A percentile compares a stretch with the other conserved stretches of the same genome.
Conservation (phyloP, 2,329 filamentous ascomycete genomes). For the Huntiella decipiens region DNA sequence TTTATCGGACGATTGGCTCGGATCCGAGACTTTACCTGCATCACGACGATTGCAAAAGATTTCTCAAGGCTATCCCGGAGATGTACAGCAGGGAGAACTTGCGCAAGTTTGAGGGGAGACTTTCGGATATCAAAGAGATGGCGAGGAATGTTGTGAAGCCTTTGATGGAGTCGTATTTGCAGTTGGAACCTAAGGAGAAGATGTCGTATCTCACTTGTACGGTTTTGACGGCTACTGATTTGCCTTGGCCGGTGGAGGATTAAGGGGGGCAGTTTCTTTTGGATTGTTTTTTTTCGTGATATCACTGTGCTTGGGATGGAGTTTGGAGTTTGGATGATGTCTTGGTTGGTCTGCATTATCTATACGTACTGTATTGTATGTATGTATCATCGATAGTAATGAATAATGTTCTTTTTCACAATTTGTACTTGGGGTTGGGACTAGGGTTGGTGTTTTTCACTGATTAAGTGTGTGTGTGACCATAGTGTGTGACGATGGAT, state of each 20-base stretch:
- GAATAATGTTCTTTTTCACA: neutral
- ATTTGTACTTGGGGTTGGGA: neutral
- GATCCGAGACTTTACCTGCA: conserved; percentile 44
- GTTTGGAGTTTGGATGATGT: neutral
- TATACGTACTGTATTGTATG: neutral
- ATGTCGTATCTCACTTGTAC: conserved; percentile 34
- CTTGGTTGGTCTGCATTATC: neutral
- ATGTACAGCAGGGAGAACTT: conserved; percentile 76
- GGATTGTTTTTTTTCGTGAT: conserved; percentile 10
- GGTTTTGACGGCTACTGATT: conserved; percentile 27
- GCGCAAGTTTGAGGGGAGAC: conserved; percentile 62
- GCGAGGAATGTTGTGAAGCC: conserved; percentile 70
- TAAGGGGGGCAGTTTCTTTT: conserved; percentile 8
- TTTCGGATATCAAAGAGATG: conserved; percentile 75
- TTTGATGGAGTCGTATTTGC: conserved; percentile 67
- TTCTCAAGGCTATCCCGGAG: conserved; percentile 66
- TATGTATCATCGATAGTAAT: neutral
- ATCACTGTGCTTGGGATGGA: neutral
- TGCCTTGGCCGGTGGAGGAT: conserved; percentile 28
- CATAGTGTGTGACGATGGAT: too few relatives aligned
- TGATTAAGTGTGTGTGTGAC: neutral
- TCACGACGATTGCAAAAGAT: conserved; percentile 79
- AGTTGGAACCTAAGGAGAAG: conserved; percentile 46
- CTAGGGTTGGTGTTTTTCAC: neutral
- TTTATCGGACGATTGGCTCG: conserved; percentile 60